Conservation (phyloP, 2,329 filamentous ascomycete species). For the Colletotrichum lindemuthianum region DNA sequence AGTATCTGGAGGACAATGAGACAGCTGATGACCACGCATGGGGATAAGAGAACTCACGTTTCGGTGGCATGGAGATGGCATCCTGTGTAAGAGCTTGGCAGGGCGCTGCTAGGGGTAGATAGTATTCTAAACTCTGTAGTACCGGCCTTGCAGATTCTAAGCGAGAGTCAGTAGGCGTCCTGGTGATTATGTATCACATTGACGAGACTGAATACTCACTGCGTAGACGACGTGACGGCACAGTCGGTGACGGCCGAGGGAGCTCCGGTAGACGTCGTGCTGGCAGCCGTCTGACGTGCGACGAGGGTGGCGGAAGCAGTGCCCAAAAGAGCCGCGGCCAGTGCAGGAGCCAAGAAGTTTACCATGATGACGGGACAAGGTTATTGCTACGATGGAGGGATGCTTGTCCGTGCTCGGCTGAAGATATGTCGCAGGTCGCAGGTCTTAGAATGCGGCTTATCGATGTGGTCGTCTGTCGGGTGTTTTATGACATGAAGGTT, state of each 20-base stretch:
- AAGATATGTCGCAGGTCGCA: no score
- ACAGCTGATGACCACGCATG: background rate
- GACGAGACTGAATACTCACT: slow-evolving; percentile 18
- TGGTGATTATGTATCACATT: background rate
- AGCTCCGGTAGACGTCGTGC: slow-evolving; percentile 38
- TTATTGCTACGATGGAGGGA: background rate
- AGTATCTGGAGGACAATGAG: slow-evolving; percentile 48
- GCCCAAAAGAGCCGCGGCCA: slow-evolving; percentile 27
- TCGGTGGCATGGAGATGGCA: slow-evolving; percentile 63
- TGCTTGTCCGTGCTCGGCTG: background rate
- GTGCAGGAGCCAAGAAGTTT: slow-evolving; percentile 22
- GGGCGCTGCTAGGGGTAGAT: slow-evolving; percentile 32
- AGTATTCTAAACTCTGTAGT: slow-evolving; percentile 33
- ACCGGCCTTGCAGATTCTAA: slow-evolving; percentile 31
- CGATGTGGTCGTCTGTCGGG: slow-evolving; percentile 2
- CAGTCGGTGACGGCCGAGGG: slow-evolving; percentile 33
- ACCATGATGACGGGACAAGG: slow-evolving; percentile 14
- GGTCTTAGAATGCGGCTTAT: slow-evolving; percentile 7
- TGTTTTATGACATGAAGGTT: slow-evolving; percentile 19
- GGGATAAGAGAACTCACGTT: slow-evolving; percentile 49
- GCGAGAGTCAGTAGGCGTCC: background rate
- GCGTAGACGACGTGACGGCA: slow-evolving; percentile 34
- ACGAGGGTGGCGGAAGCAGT: slow-evolving; percentile 31
- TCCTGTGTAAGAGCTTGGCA: slow-evolving; percentile 48
- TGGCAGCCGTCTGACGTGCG: slow-evolving; percentile 45